Conservation (phyloP, 345 rosid genomes). For the Euphorbia tirucalli region DNA sequence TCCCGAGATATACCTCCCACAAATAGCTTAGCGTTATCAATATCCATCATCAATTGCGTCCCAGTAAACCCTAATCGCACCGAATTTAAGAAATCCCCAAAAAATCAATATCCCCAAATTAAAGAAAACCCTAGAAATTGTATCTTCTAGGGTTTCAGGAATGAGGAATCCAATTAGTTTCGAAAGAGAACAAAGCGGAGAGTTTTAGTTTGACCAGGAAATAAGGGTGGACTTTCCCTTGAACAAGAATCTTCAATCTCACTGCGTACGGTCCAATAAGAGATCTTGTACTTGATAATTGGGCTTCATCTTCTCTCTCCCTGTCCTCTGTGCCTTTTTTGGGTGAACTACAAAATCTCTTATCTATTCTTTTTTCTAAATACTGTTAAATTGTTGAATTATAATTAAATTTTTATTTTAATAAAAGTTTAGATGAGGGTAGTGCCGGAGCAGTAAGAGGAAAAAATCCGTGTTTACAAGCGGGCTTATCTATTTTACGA, state of each 20-base stretch:
- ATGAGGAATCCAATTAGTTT: background rate
- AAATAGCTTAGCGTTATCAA: conserved; percentile 55
- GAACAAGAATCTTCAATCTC: background rate
- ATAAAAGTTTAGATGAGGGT: too few relatives aligned
- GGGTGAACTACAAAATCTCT: too few relatives aligned
- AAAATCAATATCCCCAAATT: conserved; percentile 16
- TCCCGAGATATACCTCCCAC: conserved; percentile 67
- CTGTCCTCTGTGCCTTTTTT: too few relatives aligned
- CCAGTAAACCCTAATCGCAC: conserved; percentile 23
- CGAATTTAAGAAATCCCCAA: conserved; percentile 16
- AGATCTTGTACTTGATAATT: background rate
- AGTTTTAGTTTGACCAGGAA: background rate
- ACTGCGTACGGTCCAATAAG: background rate
- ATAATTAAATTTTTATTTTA: too few relatives aligned
- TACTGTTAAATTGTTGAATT: too few relatives aligned
- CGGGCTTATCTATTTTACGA: too few relatives aligned
- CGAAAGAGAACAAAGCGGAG: background rate
- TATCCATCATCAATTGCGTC: conserved; percentile 39
- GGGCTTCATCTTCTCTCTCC: background rate
- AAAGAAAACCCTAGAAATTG: conserved; percentile 33
- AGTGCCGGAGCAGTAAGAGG: too few relatives aligned
- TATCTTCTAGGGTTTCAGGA: conserved; percentile 13
- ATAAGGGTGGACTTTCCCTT: conserved; percentile 6
- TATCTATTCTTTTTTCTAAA: too few relatives aligned
- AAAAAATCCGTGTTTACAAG: too few relatives aligned